Conservation (phyloP, 2,329 filamentous ascomycete genomes). For the Botrytis medusae region DNA sequence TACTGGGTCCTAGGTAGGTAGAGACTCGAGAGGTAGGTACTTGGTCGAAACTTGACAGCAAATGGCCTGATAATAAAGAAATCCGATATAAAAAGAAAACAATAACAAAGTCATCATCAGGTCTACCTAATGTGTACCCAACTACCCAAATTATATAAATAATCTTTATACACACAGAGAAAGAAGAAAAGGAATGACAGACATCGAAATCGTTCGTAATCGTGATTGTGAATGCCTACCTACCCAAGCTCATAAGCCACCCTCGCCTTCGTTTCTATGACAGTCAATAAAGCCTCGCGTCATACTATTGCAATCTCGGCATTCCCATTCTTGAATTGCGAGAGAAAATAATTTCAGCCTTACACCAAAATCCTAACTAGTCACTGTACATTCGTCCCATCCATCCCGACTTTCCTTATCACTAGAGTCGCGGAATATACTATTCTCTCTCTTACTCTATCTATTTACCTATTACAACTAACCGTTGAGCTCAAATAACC, state of each 20-base stretch:
- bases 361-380: not conserved
- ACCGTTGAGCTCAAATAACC: not conserved
- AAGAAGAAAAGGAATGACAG: not conserved
- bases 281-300: slow-evolving; percentile 21
- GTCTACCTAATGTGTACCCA: not conserved
- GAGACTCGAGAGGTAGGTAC: no score
- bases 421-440: not conserved
- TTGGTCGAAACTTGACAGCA: not conserved
- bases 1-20: not conserved
- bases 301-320: slow-evolving; percentile 16
- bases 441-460: not conserved
- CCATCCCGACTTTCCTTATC: not conserved
- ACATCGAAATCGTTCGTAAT: not conserved
- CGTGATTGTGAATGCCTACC: not conserved
- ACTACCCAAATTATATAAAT: not conserved
- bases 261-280: not conserved
- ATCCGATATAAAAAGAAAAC: not conserved
- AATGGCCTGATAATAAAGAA: not conserved
- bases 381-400: not conserved
- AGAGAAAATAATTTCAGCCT: slow-evolving; percentile 18
- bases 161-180: not conserved
- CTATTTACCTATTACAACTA: not conserved
- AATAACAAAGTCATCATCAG: not conserved
- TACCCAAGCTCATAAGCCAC: not conserved
- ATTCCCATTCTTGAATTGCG: slow-evolving; percentile 12